These are phyloP conservation scores for Podaxis mareebaensis DNA, from an alignment of 768 basidiomycete genomes.

Conservation along the genomic window DNA sequence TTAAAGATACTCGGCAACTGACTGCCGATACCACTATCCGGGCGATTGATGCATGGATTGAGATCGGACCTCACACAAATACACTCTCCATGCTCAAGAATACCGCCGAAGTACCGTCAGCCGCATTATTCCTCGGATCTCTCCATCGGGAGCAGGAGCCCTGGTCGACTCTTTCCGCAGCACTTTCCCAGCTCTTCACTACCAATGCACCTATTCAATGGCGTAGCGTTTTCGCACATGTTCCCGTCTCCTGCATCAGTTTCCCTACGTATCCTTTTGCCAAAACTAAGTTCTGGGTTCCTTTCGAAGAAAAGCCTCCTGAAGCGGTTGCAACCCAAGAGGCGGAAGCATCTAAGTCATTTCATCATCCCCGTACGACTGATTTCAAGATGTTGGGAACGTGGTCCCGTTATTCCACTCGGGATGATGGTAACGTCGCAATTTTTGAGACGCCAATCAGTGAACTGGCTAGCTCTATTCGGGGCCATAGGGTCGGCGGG, in stretches of 20 bases:
- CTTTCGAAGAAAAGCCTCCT: constrained; percentile 34
- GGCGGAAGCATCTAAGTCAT: not conserved
- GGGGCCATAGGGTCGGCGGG: constrained; percentile 59
- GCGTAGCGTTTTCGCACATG: constrained; percentile 52
- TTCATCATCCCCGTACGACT: constrained; percentile 15
- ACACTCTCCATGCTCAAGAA: constrained; percentile 57
- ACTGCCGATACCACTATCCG: constrained; percentile 26
- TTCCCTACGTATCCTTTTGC: constrained; percentile 69
- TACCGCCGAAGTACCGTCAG: constrained; percentile 30
- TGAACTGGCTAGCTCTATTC: constrained; percentile 43
- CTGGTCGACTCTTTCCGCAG: constrained; percentile 44
- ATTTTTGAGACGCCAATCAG: constrained; percentile 56
- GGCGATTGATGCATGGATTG: constrained; percentile 52
- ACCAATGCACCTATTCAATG: constrained; percentile 46
- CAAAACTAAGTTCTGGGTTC: constrained; percentile 56
- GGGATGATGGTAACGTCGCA: constrained; percentile 35
- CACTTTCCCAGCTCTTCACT: constrained; percentile 51
- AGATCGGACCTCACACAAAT: constrained; percentile 63
- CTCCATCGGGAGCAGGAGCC: constrained; percentile 44
- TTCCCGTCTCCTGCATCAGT: constrained; percentile 44
- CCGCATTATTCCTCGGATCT: constrained; percentile 45
- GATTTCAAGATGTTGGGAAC: not conserved
- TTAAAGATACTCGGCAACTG: constrained; percentile 45
- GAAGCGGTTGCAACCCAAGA: not conserved
- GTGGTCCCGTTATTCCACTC: constrained; percentile 37